Evolutionary conservation across 2,329 filamentous ascomycete genomes (phyloP).

Genomic region (Pseudogymnoascus sp.): DNA sequence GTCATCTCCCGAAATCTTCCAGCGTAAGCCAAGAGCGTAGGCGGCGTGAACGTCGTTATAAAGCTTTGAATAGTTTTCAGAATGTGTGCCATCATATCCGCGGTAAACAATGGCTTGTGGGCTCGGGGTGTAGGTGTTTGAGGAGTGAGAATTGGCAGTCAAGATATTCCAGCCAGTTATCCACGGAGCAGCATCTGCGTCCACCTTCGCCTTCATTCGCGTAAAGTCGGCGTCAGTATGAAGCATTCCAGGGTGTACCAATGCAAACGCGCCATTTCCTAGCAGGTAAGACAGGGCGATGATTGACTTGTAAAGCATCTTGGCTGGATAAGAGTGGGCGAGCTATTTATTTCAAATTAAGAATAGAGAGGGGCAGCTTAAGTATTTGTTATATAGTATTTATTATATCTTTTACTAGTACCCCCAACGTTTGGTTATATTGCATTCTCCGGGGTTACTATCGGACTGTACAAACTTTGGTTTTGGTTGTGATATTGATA

Average conservation of each 20-base stretch:
- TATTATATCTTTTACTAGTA: not conserved
- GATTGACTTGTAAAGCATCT: not conserved
- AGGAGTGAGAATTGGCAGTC: conserved; percentile 23
- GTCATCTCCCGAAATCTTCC: conserved; percentile 32
- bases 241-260: conserved; percentile 29
- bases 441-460: not conserved
- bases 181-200: conserved; percentile 29
- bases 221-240: conserved; percentile 32
- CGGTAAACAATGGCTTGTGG: conserved; percentile 30
- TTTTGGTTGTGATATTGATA: not conserved
- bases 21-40: conserved; percentile 33
- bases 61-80: conserved; percentile 29
- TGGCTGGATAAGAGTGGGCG: not conserved
- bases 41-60: conserved; percentile 31
- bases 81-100: conserved; percentile 21
- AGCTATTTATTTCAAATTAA: not conserved
- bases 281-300: not conserved
- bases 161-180: conserved; percentile 29
- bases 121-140: conserved; percentile 23
- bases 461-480: not conserved
- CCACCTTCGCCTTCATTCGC: conserved; percentile 32
- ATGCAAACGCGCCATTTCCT: conserved; percentile 11
- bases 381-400: too few species aligned
- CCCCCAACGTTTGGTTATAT: not conserved
- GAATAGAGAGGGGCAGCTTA: not conserved